Percentiles rank a stretch among this genome's conserved stretches.
These are phyloP conservation scores for Hypericum perforatum DNA, from an alignment of 345 rosid species.

Conservation along the genomic window DNA sequence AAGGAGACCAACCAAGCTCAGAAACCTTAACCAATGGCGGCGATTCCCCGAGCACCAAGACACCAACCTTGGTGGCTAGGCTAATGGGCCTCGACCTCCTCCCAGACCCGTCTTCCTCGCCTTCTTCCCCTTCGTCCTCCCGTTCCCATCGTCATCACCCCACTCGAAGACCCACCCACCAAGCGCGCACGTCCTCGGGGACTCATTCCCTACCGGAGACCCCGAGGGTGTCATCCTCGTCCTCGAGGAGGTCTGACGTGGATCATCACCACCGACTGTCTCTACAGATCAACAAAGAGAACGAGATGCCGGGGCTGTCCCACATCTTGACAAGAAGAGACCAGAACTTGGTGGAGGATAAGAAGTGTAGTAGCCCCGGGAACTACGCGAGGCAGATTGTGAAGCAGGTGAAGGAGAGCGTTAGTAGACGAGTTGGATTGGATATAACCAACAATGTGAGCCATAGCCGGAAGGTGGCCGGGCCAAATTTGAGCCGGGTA, in stretches of 20 bases:
- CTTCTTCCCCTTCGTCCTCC: slow-evolving; percentile 22
- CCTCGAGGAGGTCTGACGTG: slow-evolving; percentile 65
- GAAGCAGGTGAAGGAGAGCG: slow-evolving; percentile 68
- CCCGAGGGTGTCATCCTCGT: slow-evolving; percentile 65
- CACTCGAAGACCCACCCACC: slow-evolving; percentile 21
- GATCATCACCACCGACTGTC: slow-evolving; percentile 58
- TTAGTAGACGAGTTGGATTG: slow-evolving; percentile 49
- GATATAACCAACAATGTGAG: slow-evolving; percentile 67
- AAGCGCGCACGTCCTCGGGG: slow-evolving; percentile 19
- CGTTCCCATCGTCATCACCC: slow-evolving; percentile 10
- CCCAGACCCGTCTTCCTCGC: slow-evolving; percentile 37
- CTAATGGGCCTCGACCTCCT: slow-evolving; percentile 94
- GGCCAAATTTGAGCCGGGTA: no score
- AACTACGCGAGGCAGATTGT: slow-evolving; percentile 63
- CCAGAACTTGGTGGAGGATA: slow-evolving; percentile 44
- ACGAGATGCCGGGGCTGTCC: slow-evolving; percentile 24
- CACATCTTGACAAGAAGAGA: slow-evolving; percentile 38
- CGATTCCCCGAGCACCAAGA: slow-evolving; percentile 63
- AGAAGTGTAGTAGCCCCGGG: slow-evolving; percentile 37
- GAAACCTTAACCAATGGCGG: slow-evolving; percentile 23
- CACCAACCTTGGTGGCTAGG: slow-evolving; percentile 78
- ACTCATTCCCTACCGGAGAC: slow-evolving; percentile 77
- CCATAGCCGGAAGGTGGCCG: no score
- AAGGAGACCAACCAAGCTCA: slow-evolving; percentile 31
- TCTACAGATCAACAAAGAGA: slow-evolving; percentile 68